A percentile compares a stretch with the other conserved stretches of the same genome.
Conservation (phyloP, 2,329 filamentous ascomycete genomes). For the Podosphaera fusca region DNA sequence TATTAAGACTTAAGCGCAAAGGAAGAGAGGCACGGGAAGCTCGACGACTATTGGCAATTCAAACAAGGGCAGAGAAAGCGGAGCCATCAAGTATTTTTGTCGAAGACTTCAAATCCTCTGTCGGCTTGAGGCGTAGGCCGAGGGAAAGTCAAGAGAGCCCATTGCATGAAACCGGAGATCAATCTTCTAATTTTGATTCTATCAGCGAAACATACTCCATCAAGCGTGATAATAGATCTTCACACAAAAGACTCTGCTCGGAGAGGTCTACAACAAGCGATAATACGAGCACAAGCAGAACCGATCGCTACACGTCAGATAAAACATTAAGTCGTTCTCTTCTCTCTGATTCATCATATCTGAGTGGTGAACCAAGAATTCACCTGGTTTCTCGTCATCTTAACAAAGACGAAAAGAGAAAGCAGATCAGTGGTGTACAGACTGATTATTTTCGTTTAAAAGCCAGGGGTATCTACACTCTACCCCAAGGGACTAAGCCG, state of each 20-base stretch:
- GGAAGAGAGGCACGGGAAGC: slow-evolving; percentile 13
- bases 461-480: slow-evolving; percentile 15
- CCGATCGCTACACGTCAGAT: slow-evolving; percentile 9
- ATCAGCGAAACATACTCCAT: slow-evolving; percentile 7
- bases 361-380: slow-evolving; percentile 14
- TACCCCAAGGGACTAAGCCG: slow-evolving; percentile 3
- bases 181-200: slow-evolving; percentile 6
- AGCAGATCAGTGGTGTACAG: slow-evolving; percentile 14
- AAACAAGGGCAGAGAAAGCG: slow-evolving; percentile 9
- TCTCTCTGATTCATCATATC: slow-evolving; percentile 14
- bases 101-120: slow-evolving; percentile 14
- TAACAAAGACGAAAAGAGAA: slow-evolving; percentile 7
- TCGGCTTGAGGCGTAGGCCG: slow-evolving; percentile 6
- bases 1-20: slow-evolving; percentile 10
- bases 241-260: slow-evolving; percentile 8
- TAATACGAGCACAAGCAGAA: slow-evolving; percentile 6
- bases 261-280: slow-evolving; percentile 5
- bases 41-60: slow-evolving; percentile 13
- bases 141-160: slow-evolving; percentile 12
- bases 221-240: slow-evolving; percentile 3
- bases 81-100: slow-evolving; percentile 12
- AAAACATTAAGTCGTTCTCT: slow-evolving; percentile 12
- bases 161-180: slow-evolving; percentile 8
- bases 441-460: slow-evolving; percentile 18
- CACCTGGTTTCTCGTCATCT: slow-evolving; percentile 11